Conservation (phyloP, 805 yeast genomes). For the Candida nonsorbophila region DNA sequence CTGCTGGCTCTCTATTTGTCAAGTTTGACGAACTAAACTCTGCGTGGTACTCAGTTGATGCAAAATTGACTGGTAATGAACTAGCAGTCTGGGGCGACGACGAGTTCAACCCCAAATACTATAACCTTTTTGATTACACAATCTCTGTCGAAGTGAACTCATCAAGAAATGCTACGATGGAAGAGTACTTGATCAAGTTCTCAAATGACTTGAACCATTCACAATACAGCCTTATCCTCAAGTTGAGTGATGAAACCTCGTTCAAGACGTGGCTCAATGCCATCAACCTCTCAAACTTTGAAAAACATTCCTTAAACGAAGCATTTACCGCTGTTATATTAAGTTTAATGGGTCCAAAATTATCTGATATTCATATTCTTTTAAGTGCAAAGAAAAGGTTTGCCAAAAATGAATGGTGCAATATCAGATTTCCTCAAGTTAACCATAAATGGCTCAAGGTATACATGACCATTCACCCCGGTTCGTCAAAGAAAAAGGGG, state of each 20-base stretch:
- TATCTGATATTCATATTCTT: conserved; percentile 56
- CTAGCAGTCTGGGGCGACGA: conserved; percentile 43
- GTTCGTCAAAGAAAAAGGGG: conserved; percentile 42
- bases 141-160: conserved; percentile 6
- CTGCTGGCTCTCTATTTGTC: conserved; percentile 39
- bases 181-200: conserved; percentile 7
- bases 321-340: conserved; percentile 61
- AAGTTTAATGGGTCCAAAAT: conserved; percentile 50
- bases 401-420: conserved; percentile 56
- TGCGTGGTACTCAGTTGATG: conserved; percentile 30
- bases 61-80: conserved; percentile 49
- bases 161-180: too few species aligned
- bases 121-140: conserved; percentile 44
- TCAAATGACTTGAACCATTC: conserved; percentile 10
- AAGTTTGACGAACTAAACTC: conserved; percentile 13
- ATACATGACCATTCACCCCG: conserved; percentile 45
- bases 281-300: conserved; percentile 50
- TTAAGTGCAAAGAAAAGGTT: conserved; percentile 45
- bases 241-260: conserved; percentile 16
- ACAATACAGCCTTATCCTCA: conserved; percentile 16
- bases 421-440: conserved; percentile 53
- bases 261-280: conserved; percentile 41
- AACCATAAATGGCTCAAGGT: conserved; percentile 57
- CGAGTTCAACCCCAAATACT: conserved; percentile 45
- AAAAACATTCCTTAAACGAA: conserved; percentile 52